A percentile compares a stretch with the other conserved stretches of the same genome.
Evolutionary conservation across 352 stramenopile genomes (phyloP).

Genomic region (Phytopythium kandeliae): DNA sequence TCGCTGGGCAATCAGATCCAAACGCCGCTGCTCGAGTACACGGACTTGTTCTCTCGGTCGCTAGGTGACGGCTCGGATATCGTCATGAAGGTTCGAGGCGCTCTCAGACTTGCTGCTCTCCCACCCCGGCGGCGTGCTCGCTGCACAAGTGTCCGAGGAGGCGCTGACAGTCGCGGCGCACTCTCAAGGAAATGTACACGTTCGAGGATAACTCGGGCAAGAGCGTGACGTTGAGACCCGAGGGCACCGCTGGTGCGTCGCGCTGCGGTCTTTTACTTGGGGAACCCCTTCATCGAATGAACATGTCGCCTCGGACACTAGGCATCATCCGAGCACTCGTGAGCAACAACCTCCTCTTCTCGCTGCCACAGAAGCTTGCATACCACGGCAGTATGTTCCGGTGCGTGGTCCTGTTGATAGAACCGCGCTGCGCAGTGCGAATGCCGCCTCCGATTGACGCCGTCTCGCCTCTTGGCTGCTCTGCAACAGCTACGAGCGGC

Average conservation of each 20-base stretch:
- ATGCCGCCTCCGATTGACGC: no score
- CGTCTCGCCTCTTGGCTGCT: not conserved
- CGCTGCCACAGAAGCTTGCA: constrained; percentile 73
- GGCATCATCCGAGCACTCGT: constrained; percentile 73
- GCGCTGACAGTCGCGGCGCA: not conserved
- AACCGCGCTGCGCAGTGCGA: not conserved
- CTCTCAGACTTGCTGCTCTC: no score
- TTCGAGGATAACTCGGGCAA: constrained; percentile 86
- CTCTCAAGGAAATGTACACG: constrained; percentile 83
- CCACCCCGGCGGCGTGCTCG: no score
- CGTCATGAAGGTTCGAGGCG: constrained; percentile 55
- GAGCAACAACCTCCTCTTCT: constrained; percentile 71
- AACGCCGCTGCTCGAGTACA: constrained; percentile 84
- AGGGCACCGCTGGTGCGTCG: constrained; percentile 63
- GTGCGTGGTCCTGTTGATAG: constrained; percentile 19
- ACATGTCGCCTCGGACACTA: constrained; percentile 7
- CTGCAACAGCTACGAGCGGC: constrained; percentile 69
- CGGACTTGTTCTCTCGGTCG: constrained; percentile 75
- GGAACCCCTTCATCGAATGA: not conserved
- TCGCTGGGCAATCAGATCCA: constrained; percentile 41
- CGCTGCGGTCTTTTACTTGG: not conserved
- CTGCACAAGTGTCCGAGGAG: no score
- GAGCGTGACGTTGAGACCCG: constrained; percentile 78
- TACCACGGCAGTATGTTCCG: constrained; percentile 87
- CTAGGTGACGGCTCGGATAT: constrained; percentile 83